Evolutionary conservation across 2,329 filamentous ascomycete species (phyloP).

Genomic region (Aspergillus brunneoviolaceus): DNA sequence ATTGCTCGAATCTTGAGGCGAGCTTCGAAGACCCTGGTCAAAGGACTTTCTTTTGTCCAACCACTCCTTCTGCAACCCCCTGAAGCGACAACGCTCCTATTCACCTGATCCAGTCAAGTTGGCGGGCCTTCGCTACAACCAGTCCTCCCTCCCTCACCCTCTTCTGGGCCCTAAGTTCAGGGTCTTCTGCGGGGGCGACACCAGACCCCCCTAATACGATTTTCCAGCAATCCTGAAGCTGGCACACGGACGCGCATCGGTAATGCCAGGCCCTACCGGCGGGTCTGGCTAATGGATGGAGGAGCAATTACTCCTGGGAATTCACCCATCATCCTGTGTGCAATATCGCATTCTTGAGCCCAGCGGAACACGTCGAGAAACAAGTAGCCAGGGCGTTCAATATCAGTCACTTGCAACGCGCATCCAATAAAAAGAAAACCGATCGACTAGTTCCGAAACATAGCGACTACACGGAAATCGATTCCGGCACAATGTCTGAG

Average conservation of each 20-base stretch:
- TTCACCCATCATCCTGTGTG: constrained; percentile 21
- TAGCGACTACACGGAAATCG: neutral
- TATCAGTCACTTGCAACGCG: neutral
- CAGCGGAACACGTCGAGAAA: constrained; percentile 4
- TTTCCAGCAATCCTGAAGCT: constrained; percentile 32
- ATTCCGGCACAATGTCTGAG: constrained; percentile 46
- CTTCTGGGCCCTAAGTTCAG: constrained; percentile 88
- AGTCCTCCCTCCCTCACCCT: constrained; percentile 77
- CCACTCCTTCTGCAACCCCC: constrained; percentile 26
- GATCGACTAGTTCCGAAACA: neutral
- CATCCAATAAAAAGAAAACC: neutral
- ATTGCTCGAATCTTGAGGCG: constrained; percentile 15
- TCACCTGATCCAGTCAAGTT: constrained; percentile 73
- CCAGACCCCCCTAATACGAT: constrained; percentile 92
- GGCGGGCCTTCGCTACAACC: constrained; percentile 75
- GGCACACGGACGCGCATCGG: constrained; percentile 37
- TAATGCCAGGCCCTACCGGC: constrained; percentile 42
- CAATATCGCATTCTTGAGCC: constrained; percentile 19
- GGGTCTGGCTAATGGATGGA: constrained; percentile 46
- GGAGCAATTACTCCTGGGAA: constrained; percentile 30
- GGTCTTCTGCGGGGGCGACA: constrained; percentile 96
- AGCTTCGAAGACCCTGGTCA: constrained; percentile 16
- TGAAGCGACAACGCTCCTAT: constrained; percentile 44
- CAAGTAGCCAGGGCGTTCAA: neutral
- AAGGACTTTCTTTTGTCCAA: constrained; percentile 13